A percentile compares a stretch with the other conserved stretches of the same genome.
phyloP scores from a whole-genome alignment of 148 eudicot species.

The Vaccinium macrocarpon region DNA sequence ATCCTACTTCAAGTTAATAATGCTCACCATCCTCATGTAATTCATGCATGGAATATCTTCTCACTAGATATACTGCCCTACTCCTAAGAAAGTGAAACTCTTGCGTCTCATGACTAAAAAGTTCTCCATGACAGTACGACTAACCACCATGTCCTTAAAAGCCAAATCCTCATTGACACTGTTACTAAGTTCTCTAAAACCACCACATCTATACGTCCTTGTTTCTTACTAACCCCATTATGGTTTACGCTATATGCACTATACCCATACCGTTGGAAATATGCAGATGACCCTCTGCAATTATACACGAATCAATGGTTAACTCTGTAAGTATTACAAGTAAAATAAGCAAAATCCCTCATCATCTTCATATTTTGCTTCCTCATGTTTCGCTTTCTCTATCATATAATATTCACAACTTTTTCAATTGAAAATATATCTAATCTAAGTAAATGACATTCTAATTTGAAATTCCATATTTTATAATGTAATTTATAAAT shows the following conservation, averaged over 20 bases:
- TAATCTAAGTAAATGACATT: neutral
- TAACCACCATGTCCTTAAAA: neutral
- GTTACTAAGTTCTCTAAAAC: neutral
- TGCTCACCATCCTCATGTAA: neutral
- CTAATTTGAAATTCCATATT: too few relatives aligned
- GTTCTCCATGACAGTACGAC: neutral
- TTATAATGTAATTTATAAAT: too few relatives aligned
- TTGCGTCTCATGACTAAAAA: neutral
- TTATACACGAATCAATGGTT: too few relatives aligned
- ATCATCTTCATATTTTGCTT: neutral
- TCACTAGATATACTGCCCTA: neutral
- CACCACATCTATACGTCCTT: neutral
- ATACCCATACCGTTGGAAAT: too few relatives aligned
- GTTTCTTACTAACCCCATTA: neutral
- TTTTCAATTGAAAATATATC: neutral
- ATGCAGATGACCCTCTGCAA: too few relatives aligned
- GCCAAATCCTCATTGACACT: neutral
- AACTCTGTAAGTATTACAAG: too few relatives aligned
- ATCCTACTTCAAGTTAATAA: neutral
- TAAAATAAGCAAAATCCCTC: neutral
- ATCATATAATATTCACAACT: neutral
- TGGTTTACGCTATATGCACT: too few relatives aligned
- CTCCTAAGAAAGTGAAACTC: neutral
- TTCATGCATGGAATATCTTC: neutral
- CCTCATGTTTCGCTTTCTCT: neutral